Evolutionary conservation across 306 rosid species (phyloP).

Genomic region (Senna tora): DNA sequence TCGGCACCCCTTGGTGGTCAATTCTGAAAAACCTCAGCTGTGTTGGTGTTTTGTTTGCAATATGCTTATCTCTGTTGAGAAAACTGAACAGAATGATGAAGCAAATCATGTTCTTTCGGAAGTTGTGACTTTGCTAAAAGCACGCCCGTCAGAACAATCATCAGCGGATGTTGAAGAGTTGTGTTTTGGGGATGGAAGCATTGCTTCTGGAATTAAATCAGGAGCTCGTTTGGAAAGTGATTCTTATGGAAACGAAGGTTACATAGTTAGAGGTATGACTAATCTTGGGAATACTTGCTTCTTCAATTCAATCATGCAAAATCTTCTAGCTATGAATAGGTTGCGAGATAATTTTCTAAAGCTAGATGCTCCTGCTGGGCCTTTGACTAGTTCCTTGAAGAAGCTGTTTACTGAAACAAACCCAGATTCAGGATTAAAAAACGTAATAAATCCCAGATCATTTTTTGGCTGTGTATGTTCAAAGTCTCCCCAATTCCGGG

Average conservation of each 20-base stretch:
- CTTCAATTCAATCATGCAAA: slow-evolving; percentile 90
- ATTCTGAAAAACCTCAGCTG: slow-evolving; percentile 69
- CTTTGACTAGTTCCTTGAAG: slow-evolving; percentile 75
- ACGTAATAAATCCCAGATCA: slow-evolving; percentile 73
- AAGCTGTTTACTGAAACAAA: slow-evolving; percentile 70
- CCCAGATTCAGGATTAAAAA: slow-evolving; percentile 62
- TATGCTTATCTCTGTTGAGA: slow-evolving; percentile 61
- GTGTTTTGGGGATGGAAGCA: slow-evolving; percentile 52
- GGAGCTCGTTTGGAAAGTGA: slow-evolving; percentile 36
- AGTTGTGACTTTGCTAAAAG: slow-evolving; percentile 68
- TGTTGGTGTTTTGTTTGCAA: slow-evolving; percentile 90
- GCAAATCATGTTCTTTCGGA: slow-evolving; percentile 52
- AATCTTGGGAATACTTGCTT: slow-evolving; percentile 98
- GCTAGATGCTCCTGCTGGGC: slow-evolving; percentile 63
- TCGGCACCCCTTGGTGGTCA: slow-evolving; percentile 70
- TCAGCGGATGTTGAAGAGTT: slow-evolving; percentile 51
- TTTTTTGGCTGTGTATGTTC: slow-evolving; percentile 78
- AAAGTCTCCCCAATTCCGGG: slow-evolving; percentile 90
- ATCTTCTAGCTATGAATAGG: slow-evolving; percentile 73
- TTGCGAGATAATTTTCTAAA: slow-evolving; percentile 63
- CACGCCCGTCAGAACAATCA: slow-evolving; percentile 45
- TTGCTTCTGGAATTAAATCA: slow-evolving; percentile 59
- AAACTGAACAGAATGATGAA: slow-evolving; percentile 61
- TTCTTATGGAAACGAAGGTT: slow-evolving; percentile 58
- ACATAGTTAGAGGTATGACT: slow-evolving; percentile 70